These are phyloP conservation scores for Gilbertella persicaria DNA, from an alignment of 371 early-diverging fungal species.

Conservation along the genomic window DNA sequence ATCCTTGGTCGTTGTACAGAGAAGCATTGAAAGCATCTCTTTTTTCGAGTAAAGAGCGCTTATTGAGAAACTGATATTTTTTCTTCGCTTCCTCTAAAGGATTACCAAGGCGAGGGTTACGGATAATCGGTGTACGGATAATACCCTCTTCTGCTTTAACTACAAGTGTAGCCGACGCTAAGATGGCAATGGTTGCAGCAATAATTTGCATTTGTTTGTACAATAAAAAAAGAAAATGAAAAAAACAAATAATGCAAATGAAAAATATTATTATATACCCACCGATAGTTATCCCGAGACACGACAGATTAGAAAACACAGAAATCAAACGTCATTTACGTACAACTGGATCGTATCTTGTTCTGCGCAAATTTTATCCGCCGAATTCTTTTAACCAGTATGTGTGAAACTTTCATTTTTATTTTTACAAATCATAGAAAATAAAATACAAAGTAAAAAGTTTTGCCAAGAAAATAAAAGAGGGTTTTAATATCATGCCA, in stretches of 20 bases:
- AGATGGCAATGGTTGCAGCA: not conserved
- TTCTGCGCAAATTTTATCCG: not conserved
- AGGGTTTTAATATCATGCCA: not conserved
- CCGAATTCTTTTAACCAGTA: not conserved
- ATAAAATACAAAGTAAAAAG: too few species aligned
- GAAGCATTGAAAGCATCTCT: conserved; percentile 10
- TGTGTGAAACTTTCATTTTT: not conserved
- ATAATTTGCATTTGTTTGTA: conserved; percentile 13
- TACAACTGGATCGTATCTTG: not conserved
- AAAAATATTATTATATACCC: not conserved
- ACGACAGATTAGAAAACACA: too few species aligned
- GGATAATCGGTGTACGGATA: conserved; percentile 20
- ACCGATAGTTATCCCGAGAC: not conserved
- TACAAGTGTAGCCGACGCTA: not conserved
- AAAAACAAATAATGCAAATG: conserved; percentile 4
- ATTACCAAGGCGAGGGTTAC: conserved; percentile 11
- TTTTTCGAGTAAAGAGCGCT: conserved; percentile 1
- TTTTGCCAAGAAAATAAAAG: not conserved
- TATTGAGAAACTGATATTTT: conserved; percentile 11
- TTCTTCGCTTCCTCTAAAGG: conserved; percentile 17
- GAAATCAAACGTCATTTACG: not conserved
- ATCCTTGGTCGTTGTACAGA: conserved; percentile 32
- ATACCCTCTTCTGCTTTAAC: conserved; percentile 14
- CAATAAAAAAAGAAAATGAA: conserved; percentile 11
- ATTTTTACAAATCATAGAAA: too few species aligned